phyloP scores from a whole-genome alignment of 495 filamentous ascomycete genomes.

The Cladorrhinum samala region DNA sequence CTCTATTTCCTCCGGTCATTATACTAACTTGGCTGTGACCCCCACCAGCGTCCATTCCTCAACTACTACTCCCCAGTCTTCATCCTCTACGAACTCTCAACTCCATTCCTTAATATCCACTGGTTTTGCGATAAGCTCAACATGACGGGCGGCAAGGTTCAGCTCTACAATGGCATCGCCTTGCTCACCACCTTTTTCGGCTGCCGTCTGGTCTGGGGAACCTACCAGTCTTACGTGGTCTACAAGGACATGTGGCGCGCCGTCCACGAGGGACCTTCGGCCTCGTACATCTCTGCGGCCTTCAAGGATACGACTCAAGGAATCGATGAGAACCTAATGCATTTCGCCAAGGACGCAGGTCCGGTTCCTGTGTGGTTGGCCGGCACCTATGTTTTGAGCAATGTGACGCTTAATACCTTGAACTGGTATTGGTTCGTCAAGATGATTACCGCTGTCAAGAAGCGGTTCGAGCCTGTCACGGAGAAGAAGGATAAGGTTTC shows the following conservation, averaged over 20 bases:
- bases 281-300: conserved; percentile 24
- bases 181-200: conserved; percentile 72
- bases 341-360: conserved; percentile 38
- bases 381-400: conserved; percentile 64
- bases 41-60: conserved; percentile 72
- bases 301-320: conserved; percentile 23
- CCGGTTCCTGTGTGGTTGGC: conserved; percentile 76
- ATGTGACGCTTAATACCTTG: conserved; percentile 73
- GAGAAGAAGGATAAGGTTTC: conserved; percentile 8
- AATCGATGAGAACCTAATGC: conserved; percentile 36
- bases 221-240: conserved; percentile 68
- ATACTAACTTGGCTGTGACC: background rate
- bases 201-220: conserved; percentile 89
- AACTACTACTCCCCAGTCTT: conserved; percentile 90
- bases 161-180: conserved; percentile 82
- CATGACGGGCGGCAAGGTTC: conserved; percentile 73
- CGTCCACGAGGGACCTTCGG: conserved; percentile 35
- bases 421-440: conserved; percentile 97
- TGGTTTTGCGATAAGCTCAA: conserved; percentile 99
- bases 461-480: conserved; percentile 70
- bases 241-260: conserved; percentile 76
- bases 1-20: background rate
- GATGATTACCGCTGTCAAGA: conserved; percentile 89
- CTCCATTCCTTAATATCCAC: conserved; percentile 91
- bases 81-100: conserved; percentile 96